Conservation (phyloP, 352 stramenopile species). For the Albugo candida region DNA sequence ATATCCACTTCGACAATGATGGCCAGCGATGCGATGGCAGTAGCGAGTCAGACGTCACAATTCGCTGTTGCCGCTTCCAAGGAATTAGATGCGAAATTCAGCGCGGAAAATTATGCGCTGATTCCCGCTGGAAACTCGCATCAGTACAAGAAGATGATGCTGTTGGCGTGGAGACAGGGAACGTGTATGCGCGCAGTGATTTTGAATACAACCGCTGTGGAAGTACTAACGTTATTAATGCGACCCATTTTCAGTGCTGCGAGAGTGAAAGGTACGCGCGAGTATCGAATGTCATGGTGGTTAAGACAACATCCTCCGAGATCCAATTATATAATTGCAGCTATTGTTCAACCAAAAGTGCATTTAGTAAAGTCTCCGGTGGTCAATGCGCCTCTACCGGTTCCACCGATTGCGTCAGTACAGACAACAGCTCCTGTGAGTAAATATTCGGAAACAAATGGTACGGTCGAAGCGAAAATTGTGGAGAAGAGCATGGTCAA, state of each 20-base stretch:
- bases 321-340: constrained; percentile 8
- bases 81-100: constrained; percentile 17
- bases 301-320: constrained; percentile 22
- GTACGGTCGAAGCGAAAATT: too few relatives aligned
- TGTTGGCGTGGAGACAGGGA: constrained; percentile 22
- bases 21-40: neutral
- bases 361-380: neutral
- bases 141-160: constrained; percentile 19
- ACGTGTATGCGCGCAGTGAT: constrained; percentile 20
- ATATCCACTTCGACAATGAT: neutral
- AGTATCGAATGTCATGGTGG: constrained; percentile 28
- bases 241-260: constrained; percentile 29
- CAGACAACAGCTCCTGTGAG: too few relatives aligned
- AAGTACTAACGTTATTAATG: constrained; percentile 23
- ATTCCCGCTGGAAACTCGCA: constrained; percentile 10
- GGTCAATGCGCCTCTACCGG: neutral
- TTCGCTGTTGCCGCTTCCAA: constrained; percentile 18
- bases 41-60: constrained; percentile 7
- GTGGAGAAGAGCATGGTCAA: too few relatives aligned
- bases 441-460: too few relatives aligned
- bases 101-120: constrained; percentile 13
- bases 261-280: constrained; percentile 17
- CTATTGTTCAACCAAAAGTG: neutral
- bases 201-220: constrained; percentile 16
- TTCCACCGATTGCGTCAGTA: too few relatives aligned